phyloP scores from a whole-genome alignment of 1,284 basidiomycete species.

The Apiotrichum gracile region DNA sequence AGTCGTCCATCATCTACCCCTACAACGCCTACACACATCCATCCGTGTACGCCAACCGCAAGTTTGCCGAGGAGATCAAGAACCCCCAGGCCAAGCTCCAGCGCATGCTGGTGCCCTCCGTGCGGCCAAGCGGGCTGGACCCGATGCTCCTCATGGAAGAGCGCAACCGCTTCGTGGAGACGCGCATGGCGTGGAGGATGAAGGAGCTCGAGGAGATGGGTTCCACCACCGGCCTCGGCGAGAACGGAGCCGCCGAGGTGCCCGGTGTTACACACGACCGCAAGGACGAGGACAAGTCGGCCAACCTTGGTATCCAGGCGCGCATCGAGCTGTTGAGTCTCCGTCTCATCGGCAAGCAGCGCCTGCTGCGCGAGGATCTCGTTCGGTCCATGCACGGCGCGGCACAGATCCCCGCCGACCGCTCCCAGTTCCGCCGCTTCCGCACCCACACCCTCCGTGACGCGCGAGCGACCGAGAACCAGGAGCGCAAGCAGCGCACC shows the following conservation, averaged over 20 bases:
- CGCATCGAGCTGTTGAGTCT: constrained; percentile 92
- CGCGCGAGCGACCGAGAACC: constrained; percentile 80
- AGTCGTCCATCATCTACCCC: constrained; percentile 77
- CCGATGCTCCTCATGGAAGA: constrained; percentile 85
- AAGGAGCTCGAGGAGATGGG: constrained; percentile 80
- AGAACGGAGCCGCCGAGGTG: constrained; percentile 54
- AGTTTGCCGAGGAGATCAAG: constrained; percentile 49
- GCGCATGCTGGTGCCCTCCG: constrained; percentile 73
- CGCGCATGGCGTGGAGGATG: constrained; percentile 82
- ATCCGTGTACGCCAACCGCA: constrained; percentile 62
- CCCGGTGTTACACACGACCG: constrained; percentile 47
- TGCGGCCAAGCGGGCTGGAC: constrained; percentile 91
- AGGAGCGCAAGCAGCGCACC: constrained; percentile 84
- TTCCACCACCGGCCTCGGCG: constrained; percentile 72
- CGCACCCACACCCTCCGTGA: constrained; percentile 86
- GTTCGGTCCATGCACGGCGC: constrained; percentile 84
- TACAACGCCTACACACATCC: constrained; percentile 93
- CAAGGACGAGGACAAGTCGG: constrained; percentile 53
- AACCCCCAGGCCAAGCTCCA: constrained; percentile 52
- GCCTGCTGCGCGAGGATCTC: constrained; percentile 74
- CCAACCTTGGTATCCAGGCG: constrained; percentile 58
- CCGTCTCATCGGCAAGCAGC: constrained; percentile 86
- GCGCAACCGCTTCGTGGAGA: constrained; percentile 83
- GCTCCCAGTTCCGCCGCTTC: constrained; percentile 80
- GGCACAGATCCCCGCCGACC: constrained; percentile 84